Conservation (phyloP, 2,329 filamentous ascomycete genomes). For the Fusarium bulbicola region DNA sequence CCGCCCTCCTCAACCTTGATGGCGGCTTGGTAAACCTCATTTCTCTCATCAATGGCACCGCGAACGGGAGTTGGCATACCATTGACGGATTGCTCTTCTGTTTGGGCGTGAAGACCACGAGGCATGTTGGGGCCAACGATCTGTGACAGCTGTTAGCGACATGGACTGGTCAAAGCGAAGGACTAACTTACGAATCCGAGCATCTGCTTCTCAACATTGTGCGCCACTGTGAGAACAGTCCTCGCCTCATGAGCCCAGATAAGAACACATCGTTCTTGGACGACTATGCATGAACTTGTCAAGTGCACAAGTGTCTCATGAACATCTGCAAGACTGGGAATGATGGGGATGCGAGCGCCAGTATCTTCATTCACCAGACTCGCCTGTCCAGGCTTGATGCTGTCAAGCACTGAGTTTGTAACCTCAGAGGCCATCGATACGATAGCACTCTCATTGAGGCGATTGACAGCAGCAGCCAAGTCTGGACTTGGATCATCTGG, state of each 20-base stretch:
- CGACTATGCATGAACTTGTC: slow-evolving; percentile 36
- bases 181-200: slow-evolving; percentile 35
- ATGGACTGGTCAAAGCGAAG: too few species aligned
- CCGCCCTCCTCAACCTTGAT: slow-evolving; percentile 42
- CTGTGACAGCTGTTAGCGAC: neutral
- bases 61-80: slow-evolving; percentile 32
- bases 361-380: slow-evolving; percentile 34
- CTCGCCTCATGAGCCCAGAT: slow-evolving; percentile 40
- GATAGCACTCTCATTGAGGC: slow-evolving; percentile 33
- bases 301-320: slow-evolving; percentile 19
- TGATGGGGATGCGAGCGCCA: slow-evolving; percentile 37
- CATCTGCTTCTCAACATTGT: slow-evolving; percentile 41
- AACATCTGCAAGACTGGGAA: slow-evolving; percentile 29
- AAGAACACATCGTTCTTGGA: slow-evolving; percentile 34
- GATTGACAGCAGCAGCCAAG: slow-evolving; percentile 29
- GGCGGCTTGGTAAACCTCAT: slow-evolving; percentile 37
- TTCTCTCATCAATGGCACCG: slow-evolving; percentile 40
- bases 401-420: slow-evolving; percentile 31
- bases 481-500: slow-evolving; percentile 38
- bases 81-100: slow-evolving; percentile 33
- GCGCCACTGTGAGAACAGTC: slow-evolving; percentile 35
- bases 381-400: slow-evolving; percentile 30
- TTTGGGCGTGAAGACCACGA: slow-evolving; percentile 32
- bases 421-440: slow-evolving; percentile 41
- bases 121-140: slow-evolving; percentile 41